A percentile compares a stretch with the other conserved stretches of the same genome.
These are phyloP conservation scores for Trichoderma virens DNA, from an alignment of 495 filamentous ascomycete genomes.

Conservation along the genomic window DNA sequence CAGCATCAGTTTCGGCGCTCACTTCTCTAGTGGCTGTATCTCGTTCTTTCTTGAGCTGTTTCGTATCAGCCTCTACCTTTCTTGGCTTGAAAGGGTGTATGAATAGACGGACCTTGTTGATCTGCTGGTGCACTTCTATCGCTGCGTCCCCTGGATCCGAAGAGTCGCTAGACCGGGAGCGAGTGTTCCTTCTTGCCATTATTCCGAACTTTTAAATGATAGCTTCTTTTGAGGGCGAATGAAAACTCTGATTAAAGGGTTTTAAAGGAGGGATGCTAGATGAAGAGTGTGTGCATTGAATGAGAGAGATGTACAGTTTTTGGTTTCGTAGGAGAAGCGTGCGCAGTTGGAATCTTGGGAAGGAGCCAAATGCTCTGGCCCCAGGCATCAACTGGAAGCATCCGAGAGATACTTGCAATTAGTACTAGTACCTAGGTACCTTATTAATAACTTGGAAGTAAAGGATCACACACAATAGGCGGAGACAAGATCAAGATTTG, in stretches of 20 bases:
- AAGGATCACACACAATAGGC: neutral
- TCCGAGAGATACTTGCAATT: too few relatives aligned
- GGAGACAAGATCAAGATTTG: neutral
- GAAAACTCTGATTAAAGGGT: neutral
- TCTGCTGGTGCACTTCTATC: neutral
- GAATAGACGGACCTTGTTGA: neutral
- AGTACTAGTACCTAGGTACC: too few relatives aligned
- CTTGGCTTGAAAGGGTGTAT: neutral
- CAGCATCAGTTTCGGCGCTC: neutral
- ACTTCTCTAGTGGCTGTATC: neutral
- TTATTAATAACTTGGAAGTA: neutral
- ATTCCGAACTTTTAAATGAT: neutral
- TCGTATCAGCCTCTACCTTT: neutral
- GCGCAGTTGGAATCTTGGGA: too few relatives aligned
- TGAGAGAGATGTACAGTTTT: neutral
- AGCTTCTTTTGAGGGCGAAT: neutral
- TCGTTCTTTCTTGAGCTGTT: neutral
- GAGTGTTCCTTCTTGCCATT: neutral
- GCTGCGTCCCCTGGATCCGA: neutral
- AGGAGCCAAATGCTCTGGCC: too few relatives aligned
- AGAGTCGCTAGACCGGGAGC: neutral
- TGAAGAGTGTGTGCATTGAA: neutral
- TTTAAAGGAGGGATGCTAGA: too few relatives aligned
- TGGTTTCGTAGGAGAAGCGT: too few relatives aligned
- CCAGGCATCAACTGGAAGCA: too few relatives aligned